Evolutionary conservation across 2,329 filamentous ascomycete genomes (phyloP).

Genomic region (Ampelomyces quisqualis): DNA sequence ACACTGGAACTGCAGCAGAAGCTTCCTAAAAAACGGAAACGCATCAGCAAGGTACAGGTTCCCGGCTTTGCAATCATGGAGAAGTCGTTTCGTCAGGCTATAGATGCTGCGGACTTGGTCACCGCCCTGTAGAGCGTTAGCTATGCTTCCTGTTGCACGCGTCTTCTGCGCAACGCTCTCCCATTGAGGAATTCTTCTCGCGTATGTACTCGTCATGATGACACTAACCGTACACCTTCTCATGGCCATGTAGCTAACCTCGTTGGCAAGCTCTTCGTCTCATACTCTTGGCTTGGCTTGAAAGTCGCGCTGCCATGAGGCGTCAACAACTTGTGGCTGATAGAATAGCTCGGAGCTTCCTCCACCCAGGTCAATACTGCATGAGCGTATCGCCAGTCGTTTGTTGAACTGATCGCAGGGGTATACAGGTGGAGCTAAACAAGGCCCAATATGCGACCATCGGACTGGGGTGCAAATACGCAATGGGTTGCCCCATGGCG

Average conservation of each 20-base stretch:
- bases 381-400: slow-evolving; percentile 43
- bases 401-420: slow-evolving; percentile 5
- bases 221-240: slow-evolving; percentile 31
- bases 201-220: slow-evolving; percentile 43
- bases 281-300: slow-evolving; percentile 49
- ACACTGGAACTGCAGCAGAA: slow-evolving; percentile 35
- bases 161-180: slow-evolving; percentile 14
- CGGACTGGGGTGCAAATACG: too few relatives aligned
- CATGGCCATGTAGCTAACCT: slow-evolving; percentile 43
- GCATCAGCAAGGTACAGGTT: slow-evolving; percentile 36
- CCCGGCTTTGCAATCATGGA: slow-evolving; percentile 32
- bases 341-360: slow-evolving; percentile 42
- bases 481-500: too few relatives aligned
- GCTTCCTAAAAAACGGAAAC: slow-evolving; percentile 29
- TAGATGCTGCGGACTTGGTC: slow-evolving; percentile 38
- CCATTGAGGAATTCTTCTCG: slow-evolving; percentile 35
- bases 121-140: slow-evolving; percentile 23
- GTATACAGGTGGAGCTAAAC: slow-evolving; percentile 23
- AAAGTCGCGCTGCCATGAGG: slow-evolving; percentile 43
- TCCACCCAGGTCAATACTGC: slow-evolving; percentile 47
- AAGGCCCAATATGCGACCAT: too few relatives aligned
- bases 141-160: neutral
- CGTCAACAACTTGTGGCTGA: slow-evolving; percentile 45
- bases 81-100: slow-evolving; percentile 40
- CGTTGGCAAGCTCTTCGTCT: slow-evolving; percentile 48